A percentile compares a stretch with the other conserved stretches of the same genome.
These are phyloP conservation scores for Cryptosporidium andersoni DNA, from an alignment of 169 alveolate genomes.

Conservation along the genomic window DNA sequence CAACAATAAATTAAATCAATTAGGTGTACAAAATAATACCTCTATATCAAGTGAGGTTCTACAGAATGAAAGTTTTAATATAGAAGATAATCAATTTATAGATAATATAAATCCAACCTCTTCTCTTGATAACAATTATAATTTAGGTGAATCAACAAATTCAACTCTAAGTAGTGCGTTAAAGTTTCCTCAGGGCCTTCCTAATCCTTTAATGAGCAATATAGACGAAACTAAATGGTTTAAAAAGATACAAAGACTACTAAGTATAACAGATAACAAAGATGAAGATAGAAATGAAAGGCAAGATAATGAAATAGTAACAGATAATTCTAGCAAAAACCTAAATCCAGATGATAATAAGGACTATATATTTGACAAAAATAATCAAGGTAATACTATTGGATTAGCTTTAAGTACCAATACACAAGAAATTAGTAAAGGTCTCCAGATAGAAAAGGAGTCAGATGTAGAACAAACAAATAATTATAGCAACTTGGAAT, in stretches of 20 bases:
- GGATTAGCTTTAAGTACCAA: background rate
- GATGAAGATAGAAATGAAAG: constrained; percentile 68
- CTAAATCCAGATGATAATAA: constrained; percentile 72
- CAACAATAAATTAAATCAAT: too few species aligned
- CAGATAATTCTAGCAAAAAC: constrained; percentile 72
- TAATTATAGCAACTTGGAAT: background rate
- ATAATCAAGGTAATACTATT: background rate
- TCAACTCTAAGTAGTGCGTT: too few species aligned
- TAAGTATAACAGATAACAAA: constrained; percentile 73
- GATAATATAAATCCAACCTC: too few species aligned
- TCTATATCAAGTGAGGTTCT: too few species aligned
- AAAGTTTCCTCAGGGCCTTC: too few species aligned
- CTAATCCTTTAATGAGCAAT: background rate
- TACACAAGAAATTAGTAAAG: background rate
- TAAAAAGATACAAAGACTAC: constrained; percentile 74
- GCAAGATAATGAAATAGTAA: constrained; percentile 36
- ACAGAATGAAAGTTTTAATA: too few species aligned
- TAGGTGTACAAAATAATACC: too few species aligned
- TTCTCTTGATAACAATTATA: too few species aligned
- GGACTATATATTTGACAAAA: constrained; percentile 25
- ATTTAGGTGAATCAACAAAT: too few species aligned
- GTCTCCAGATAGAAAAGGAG: background rate
- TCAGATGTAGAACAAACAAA: constrained; percentile 11
- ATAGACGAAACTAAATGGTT: constrained; percentile 72
- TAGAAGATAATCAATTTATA: too few species aligned